Conservation (phyloP, 73 alveolate species). For the Paramecium sonneborni region DNA sequence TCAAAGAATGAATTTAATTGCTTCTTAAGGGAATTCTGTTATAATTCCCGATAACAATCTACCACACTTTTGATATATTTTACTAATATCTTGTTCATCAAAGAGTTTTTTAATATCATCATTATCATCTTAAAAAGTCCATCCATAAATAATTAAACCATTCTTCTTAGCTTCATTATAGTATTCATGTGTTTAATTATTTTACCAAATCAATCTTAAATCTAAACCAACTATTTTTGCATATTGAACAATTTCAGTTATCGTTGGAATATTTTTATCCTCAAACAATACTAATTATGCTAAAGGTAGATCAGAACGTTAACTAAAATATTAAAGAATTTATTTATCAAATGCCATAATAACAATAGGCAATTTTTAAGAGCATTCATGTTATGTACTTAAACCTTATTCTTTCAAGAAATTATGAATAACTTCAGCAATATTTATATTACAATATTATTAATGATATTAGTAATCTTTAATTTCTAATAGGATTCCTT, state of each 20-base stretch:
- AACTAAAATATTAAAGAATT: neutral
- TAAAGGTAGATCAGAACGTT: neutral
- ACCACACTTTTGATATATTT: neutral
- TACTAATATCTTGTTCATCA: neutral
- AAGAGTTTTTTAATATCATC: neutral
- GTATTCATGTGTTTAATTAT: conserved; percentile 7
- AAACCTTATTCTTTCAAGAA: neutral
- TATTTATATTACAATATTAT: neutral
- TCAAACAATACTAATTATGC: conserved; percentile 21
- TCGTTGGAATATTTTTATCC: conserved; percentile 1
- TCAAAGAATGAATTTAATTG: conserved; percentile 7
- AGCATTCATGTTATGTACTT: neutral
- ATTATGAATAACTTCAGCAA: neutral
- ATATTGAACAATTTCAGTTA: neutral
- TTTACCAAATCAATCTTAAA: conserved; percentile 7
- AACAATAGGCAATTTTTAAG: neutral
- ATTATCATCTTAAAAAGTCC: conserved; percentile 45
- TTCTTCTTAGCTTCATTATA: neutral
- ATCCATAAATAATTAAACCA: conserved; percentile 13
- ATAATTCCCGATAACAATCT: neutral
- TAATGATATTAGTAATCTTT: conserved; percentile 35
- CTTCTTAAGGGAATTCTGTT: conserved; percentile 50
- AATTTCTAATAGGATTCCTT: conserved; percentile 38
- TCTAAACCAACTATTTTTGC: conserved; percentile 41
- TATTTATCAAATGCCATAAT: conserved; percentile 36